A percentile compares a stretch with the other conserved stretches of the same genome.
Conservation (phyloP, 306 rosid species). For the Albizia julibrissin region DNA sequence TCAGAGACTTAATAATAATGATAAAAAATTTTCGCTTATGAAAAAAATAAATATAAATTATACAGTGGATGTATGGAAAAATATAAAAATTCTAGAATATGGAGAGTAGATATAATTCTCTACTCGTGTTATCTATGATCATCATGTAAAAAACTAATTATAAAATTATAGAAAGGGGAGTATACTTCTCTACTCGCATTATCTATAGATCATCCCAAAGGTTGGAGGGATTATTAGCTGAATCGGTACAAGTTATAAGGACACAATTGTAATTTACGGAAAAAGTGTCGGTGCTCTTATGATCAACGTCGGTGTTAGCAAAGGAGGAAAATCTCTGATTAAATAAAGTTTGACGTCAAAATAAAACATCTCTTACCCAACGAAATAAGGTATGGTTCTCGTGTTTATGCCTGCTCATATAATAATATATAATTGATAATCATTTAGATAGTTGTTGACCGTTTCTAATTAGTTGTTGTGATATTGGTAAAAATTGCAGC, state of each 20-base stretch:
- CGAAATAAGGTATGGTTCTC: background rate
- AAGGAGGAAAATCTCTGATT: background rate
- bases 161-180: too few species aligned
- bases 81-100: too few species aligned
- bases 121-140: background rate
- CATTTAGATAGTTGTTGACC: background rate
- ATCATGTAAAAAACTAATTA: background rate
- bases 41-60: background rate
- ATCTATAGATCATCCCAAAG: background rate
- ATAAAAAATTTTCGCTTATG: background rate
- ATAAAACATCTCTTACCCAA: background rate
- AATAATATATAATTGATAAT: background rate
- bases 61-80: background rate
- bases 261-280: background rate
- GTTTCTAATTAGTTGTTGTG: background rate
- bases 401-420: background rate
- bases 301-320: background rate
- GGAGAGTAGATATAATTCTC: background rate
- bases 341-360: background rate
- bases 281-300: constrained; percentile 1
- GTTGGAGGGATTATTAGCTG: background rate
- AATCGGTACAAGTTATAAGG: background rate
- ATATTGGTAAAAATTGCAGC: background rate
- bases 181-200: background rate
- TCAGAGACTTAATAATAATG: background rate